Base-by-base conservation (phyloP, 148 eudicot species). In the Persicaria tinctoria region DNA sequence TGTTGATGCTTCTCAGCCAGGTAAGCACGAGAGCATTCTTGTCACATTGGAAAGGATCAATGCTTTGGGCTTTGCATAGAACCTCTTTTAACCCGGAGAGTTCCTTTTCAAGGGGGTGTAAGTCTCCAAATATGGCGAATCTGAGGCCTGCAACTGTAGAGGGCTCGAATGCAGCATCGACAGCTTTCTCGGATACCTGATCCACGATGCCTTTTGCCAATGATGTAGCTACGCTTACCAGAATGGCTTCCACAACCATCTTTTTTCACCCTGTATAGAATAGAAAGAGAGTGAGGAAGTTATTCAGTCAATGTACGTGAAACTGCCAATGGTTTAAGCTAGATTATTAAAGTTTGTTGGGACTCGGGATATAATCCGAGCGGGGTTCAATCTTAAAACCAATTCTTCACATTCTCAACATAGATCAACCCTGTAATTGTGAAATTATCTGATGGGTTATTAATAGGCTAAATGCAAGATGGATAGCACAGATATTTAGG, bases 81-180 rank as follows among this genome's bases (percentile, higher is more conserved):
- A 66, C 70, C 41, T 1, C 1, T 6, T 41, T 47, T 47, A 66
- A 66, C 4, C 9, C 41, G 47, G 8, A 13, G 18, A 66, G 17
- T 41, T 66, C 70, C 48, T 41, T 14, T 5, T 41, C 9, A 11
- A 66, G 70, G 47, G 7, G 18, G 8, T 10, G 18, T 47, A 66
- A 14, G 41, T 3, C 46, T 8, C 47, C 17, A 17, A 38, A 66
- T 14, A 41, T 0, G 46, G 70, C 18, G 6, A 47, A 66, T 66
- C 3, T 66, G 70, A 64, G 70, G 70, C 17, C 59, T 3, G 59
- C 17, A 55, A 55, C 70, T 12, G 70, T 13, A 17, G 70, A 66
- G 48, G 70, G 41, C 11, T 66, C 3, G 6, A 47, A 41, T 1
- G 7, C 48, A 12, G 70, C 70, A 13, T 20, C 47, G 5, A 41